phyloP scores from a whole-genome alignment of 2,329 filamentous ascomycete genomes.

The Gaeumannomyces sp. region DNA sequence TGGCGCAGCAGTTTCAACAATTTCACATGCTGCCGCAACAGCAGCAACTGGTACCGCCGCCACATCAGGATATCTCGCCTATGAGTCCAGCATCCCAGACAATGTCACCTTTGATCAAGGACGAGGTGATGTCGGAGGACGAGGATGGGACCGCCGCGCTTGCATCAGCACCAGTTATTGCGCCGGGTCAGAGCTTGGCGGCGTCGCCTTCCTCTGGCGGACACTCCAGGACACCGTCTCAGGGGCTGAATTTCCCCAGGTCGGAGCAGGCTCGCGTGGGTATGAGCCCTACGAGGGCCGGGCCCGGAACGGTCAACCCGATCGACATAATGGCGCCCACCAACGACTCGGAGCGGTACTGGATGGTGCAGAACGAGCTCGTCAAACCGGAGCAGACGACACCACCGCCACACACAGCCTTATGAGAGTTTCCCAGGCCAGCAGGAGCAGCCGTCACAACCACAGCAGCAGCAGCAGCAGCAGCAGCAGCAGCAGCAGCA shows the following conservation, averaged over 20 bases:
- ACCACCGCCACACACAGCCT: constrained; percentile 15
- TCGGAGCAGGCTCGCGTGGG: constrained; percentile 13
- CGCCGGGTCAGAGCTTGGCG: background rate
- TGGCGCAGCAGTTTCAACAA: background rate
- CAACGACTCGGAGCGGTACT: constrained; percentile 28
- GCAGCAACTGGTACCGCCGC: background rate
- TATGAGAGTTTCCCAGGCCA: background rate
- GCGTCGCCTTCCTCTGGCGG: constrained; percentile 3
- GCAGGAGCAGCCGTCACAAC: constrained; percentile 3
- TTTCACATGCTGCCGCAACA: constrained; percentile 11
- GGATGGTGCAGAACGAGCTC: constrained; percentile 28
- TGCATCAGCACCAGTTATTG: background rate
- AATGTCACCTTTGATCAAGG: constrained; percentile 14
- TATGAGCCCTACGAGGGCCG: constrained; percentile 25
- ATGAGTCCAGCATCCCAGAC: constrained; percentile 14
- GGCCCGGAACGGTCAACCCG: constrained; percentile 44
- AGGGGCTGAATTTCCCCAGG: constrained; percentile 14
- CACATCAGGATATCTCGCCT: constrained; percentile 15
- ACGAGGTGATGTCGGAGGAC: constrained; percentile 7
- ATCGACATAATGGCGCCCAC: constrained; percentile 47
- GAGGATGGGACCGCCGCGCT: constrained; percentile 1
- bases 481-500: background rate
- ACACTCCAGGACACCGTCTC: background rate
- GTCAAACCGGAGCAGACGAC: constrained; percentile 27
- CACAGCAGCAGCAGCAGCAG: constrained; percentile 4